A percentile compares a stretch with the other conserved stretches of the same genome.
phyloP scores from a whole-genome alignment of 2,329 filamentous ascomycete genomes.

The Orbilia brochopaga region DNA sequence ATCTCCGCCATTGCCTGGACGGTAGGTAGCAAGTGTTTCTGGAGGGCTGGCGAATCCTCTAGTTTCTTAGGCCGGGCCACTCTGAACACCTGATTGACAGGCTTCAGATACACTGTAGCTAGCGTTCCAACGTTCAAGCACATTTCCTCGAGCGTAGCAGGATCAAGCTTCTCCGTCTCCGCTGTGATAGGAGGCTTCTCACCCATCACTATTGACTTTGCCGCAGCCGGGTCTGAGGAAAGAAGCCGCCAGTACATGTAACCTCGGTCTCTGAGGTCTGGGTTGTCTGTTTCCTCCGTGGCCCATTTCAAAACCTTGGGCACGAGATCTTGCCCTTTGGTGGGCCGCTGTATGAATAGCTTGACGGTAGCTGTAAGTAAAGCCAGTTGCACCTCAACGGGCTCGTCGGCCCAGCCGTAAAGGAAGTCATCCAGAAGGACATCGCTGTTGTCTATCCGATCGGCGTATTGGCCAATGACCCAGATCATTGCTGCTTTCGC shows the following conservation, averaged over 20 bases:
- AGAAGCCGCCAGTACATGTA: conserved; percentile 99
- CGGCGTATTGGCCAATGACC: conserved; percentile 98
- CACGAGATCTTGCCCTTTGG: conserved; percentile 89
- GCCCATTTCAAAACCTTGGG: conserved; percentile 97
- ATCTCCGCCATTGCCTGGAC: conserved; percentile 56
- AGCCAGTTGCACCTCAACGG: conserved; percentile 92
- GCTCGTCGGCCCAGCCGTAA: conserved; percentile 90
- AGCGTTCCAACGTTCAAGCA: conserved; percentile 94
- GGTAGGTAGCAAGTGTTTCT: conserved; percentile 71
- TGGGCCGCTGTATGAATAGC: conserved; percentile 94
- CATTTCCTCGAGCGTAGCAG: conserved; percentile 91
- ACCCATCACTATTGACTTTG: conserved; percentile 91
- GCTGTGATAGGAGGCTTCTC: conserved; percentile 96
- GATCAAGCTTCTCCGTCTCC: conserved; percentile 91
- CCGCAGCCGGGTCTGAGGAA: conserved; percentile 85
- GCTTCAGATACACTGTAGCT: conserved; percentile 96
- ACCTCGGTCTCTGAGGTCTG: conserved; percentile 89
- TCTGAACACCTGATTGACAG: conserved; percentile 95
- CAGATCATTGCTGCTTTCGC: conserved; percentile 99
- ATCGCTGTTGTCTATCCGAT: conserved; percentile 96
- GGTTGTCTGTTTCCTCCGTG: conserved; percentile 98
- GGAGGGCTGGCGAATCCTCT: conserved; percentile 82
- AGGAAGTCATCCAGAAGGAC: conserved; percentile 92
- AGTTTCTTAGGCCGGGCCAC: conserved; percentile 80
- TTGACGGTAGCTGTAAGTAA: conserved; percentile 96